phyloP scores from a whole-genome alignment of 1,139 yeast species.

The Zygosaccharomyces pseudobailii region DNA sequence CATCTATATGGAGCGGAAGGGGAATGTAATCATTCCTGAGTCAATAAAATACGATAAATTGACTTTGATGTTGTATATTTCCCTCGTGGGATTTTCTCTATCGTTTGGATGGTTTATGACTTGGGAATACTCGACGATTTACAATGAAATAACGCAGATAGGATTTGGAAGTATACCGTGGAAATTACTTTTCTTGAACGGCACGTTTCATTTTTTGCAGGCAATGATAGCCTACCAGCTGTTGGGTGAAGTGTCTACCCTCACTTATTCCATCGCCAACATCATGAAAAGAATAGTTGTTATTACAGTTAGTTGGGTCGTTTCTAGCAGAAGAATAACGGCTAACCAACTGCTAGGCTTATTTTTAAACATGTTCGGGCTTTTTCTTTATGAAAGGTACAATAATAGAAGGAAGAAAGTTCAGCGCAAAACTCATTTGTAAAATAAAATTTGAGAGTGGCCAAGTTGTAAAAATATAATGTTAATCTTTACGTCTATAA shows the following conservation, averaged over 20 bases:
- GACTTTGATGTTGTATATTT: slow-evolving; percentile 81
- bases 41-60: slow-evolving; percentile 60
- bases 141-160: background rate
- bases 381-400: slow-evolving; percentile 30
- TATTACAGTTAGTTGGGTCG: slow-evolving; percentile 61
- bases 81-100: slow-evolving; percentile 69
- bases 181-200: slow-evolving; percentile 45
- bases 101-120: slow-evolving; percentile 78
- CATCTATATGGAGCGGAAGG: slow-evolving; percentile 10
- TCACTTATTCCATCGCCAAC: slow-evolving; percentile 89
- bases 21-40: slow-evolving; percentile 1
- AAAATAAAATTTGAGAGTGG: background rate
- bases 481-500: background rate
- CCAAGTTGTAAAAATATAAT: background rate
- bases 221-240: slow-evolving; percentile 86
- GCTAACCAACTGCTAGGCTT: slow-evolving; percentile 26
- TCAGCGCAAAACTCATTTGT: background rate
- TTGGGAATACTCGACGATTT: slow-evolving; percentile 28
- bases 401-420: slow-evolving; percentile 13
- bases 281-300: slow-evolving; percentile 85
- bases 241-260: slow-evolving; percentile 83
- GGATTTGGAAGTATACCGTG: slow-evolving; percentile 29
- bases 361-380: slow-evolving; percentile 26
- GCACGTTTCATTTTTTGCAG: slow-evolving; percentile 80
- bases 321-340: slow-evolving; percentile 22